Conservation (phyloP, 2,329 filamentous ascomycete species). For the Torrubiella hemipterigena region DNA sequence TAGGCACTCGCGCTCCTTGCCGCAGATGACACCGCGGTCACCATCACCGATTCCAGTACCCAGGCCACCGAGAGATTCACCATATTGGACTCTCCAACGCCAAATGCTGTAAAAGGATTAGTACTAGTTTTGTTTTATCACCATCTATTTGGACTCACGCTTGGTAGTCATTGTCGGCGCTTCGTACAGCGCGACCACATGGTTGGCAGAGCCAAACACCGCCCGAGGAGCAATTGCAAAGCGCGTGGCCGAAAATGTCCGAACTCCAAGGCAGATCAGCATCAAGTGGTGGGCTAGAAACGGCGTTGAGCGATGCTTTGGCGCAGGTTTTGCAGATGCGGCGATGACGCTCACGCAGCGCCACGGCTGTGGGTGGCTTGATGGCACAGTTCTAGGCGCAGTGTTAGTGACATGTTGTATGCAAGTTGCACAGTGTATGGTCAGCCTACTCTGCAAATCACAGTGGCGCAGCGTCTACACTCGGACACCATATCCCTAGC, state of each 20-base stretch:
- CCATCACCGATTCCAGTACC: slow-evolving; percentile 84
- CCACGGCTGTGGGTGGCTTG: slow-evolving; percentile 60
- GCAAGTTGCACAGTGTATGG: too few species aligned
- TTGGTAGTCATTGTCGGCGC: slow-evolving; percentile 46
- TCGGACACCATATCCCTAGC: slow-evolving; percentile 78
- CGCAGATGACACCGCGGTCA: slow-evolving; percentile 78
- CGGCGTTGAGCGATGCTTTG: slow-evolving; percentile 52
- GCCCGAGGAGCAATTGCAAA: slow-evolving; percentile 40
- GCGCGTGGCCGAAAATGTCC: slow-evolving; percentile 41
- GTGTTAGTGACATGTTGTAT: background rate
- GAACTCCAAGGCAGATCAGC: slow-evolving; percentile 35
- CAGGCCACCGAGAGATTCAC: slow-evolving; percentile 65
- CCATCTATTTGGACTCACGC: slow-evolving; percentile 23
- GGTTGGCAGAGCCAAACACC: slow-evolving; percentile 77
- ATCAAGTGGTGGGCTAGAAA: slow-evolving; percentile 32
- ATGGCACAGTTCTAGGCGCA: slow-evolving; percentile 68
- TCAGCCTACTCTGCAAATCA: slow-evolving; percentile 72
- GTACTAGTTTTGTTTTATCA: background rate
- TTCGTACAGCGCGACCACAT: slow-evolving; percentile 62
- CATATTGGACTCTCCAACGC: slow-evolving; percentile 82
- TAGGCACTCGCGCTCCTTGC: slow-evolving; percentile 65
- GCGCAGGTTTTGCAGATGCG: slow-evolving; percentile 68
- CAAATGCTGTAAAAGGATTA: slow-evolving; percentile 45
- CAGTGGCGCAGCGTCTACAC: slow-evolving; percentile 64
- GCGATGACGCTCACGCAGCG: slow-evolving; percentile 64